Percentiles rank a stretch among this genome's conserved stretches.
Conservation (phyloP, 2,329 filamentous ascomycete genomes). For the Cucurbitaria berberidis region DNA sequence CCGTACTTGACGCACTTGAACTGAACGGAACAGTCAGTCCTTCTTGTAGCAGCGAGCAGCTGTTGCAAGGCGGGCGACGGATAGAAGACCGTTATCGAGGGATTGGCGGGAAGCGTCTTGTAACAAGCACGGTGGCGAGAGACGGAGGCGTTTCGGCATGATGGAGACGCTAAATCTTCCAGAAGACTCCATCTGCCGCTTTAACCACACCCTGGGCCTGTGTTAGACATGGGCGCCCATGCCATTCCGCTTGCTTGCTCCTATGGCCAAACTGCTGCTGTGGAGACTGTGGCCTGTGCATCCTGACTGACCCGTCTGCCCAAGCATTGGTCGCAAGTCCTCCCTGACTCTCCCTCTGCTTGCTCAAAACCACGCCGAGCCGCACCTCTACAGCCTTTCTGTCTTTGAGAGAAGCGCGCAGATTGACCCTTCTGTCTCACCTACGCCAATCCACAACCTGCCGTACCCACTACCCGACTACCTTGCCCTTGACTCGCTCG, state of each 20-base stretch:
- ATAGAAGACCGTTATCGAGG: background rate
- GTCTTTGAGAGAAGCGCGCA: slow-evolving; percentile 25
- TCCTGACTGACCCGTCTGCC: slow-evolving; percentile 28
- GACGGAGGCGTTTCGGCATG: slow-evolving; percentile 1
- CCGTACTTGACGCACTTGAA: background rate
- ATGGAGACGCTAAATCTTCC: slow-evolving; percentile 25
- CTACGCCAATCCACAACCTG: slow-evolving; percentile 18
- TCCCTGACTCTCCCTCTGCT: slow-evolving; percentile 24
- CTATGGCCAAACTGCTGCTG: slow-evolving; percentile 22
- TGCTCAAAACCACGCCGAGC: slow-evolving; percentile 49
- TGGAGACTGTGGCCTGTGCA: slow-evolving; percentile 21
- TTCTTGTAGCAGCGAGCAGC: background rate
- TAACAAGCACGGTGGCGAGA: slow-evolving; percentile 1
- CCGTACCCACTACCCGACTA: background rate
- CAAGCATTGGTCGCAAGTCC: slow-evolving; percentile 22
- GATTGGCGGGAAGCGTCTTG: background rate
- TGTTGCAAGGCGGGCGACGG: background rate
- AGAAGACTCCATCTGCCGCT: slow-evolving; percentile 21
- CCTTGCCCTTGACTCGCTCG: background rate
- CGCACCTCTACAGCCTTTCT: slow-evolving; percentile 34
- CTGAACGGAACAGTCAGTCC: background rate
- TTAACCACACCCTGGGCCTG: slow-evolving; percentile 6
- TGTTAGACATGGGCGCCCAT: slow-evolving; percentile 16
- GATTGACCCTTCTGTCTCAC: slow-evolving; percentile 29
- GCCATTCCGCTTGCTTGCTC: background rate